Conservation (phyloP, 2,329 filamentous ascomycete genomes). For the Mariannaea sp. region DNA sequence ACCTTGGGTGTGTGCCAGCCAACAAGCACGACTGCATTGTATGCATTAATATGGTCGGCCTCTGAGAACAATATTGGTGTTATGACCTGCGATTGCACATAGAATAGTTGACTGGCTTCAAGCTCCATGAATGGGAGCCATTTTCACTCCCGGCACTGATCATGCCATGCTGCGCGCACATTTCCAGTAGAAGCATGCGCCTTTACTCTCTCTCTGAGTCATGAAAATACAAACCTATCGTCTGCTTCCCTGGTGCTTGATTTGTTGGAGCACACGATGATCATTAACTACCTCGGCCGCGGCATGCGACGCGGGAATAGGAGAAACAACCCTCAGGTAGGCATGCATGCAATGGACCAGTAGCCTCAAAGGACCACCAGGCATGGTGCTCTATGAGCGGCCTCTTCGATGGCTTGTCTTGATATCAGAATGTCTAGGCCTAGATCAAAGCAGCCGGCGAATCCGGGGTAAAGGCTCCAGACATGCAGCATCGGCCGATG, state of each 20-base stretch:
- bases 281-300: constrained; percentile 12
- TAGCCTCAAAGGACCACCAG: constrained; percentile 13
- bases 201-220: constrained; percentile 6
- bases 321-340: constrained; percentile 6
- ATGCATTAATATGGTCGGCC: constrained; percentile 25
- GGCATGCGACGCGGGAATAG: too few species aligned
- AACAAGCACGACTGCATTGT: constrained; percentile 9
- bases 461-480: constrained; percentile 18
- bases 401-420: constrained; percentile 3
- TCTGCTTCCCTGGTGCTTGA: constrained; percentile 23
- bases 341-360: constrained; percentile 15
- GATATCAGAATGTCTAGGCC: constrained; percentile 7
- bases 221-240: constrained; percentile 3
- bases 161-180: constrained; percentile 32
- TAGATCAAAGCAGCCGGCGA: constrained; percentile 6
- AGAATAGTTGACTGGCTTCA: constrained; percentile 22
- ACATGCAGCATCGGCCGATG: constrained; percentile 9
- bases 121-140: constrained; percentile 18
- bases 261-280: constrained; percentile 22
- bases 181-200: constrained; percentile 19
- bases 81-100: constrained; percentile 18
- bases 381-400: too few species aligned
- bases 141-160: constrained; percentile 18
- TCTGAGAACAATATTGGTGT: constrained; percentile 23
- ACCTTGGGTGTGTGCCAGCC: constrained; percentile 18